Conservation (phyloP, 179 eudicot species). For the Silene vulgaris region DNA sequence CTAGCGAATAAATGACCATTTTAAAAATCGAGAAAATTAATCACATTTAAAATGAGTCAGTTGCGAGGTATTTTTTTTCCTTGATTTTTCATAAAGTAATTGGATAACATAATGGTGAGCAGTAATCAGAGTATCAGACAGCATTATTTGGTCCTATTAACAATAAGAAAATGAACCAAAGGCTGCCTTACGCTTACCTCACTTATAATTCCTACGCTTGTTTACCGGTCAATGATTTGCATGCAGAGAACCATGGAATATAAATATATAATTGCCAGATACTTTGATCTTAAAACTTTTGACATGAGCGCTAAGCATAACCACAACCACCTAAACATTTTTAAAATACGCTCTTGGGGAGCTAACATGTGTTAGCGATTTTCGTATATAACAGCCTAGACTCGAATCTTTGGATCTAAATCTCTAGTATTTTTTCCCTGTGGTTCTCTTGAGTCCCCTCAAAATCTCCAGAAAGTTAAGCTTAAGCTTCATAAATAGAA, state of each 20-base stretch:
- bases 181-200: not conserved
- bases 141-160: not conserved
- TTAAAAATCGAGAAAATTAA: not conserved
- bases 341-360: not conserved
- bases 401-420: not conserved
- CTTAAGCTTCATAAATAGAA: not conserved
- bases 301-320: not conserved
- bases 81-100: not conserved
- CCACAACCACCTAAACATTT: not conserved
- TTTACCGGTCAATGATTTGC: not conserved
- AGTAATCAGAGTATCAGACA: not conserved
- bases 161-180: not conserved
- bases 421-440: not conserved
- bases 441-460: not conserved
- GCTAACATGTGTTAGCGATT: slow-evolving; percentile 1
- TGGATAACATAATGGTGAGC: not conserved
- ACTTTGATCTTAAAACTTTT: not conserved
- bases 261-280: too few species aligned
- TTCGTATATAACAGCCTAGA: slow-evolving; percentile 4
- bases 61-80: not conserved
- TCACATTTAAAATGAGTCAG: not conserved
- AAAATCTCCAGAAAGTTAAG: not conserved
- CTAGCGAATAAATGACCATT: not conserved
- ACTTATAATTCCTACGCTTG: not conserved
- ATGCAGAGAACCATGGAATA: not conserved